Evolutionary conservation across 2,329 filamentous ascomycete genomes (phyloP), one percentile per base, ranked within the genome.

Genomic region (Amauroascus verrucosus): DNA sequence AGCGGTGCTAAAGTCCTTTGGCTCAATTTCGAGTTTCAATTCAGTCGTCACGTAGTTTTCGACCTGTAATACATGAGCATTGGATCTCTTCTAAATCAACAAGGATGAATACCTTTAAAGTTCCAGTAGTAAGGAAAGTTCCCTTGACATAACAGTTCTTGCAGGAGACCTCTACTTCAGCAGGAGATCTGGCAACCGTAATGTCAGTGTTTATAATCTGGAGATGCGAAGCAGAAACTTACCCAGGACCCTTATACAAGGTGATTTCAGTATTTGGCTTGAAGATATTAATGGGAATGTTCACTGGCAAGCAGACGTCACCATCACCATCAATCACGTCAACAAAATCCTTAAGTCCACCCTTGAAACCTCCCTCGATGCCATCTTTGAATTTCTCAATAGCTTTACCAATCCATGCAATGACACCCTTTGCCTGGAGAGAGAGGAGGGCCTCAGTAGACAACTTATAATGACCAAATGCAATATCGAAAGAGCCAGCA

Each of bases 101-200:
- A 33, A 55, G 55, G 35, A 52, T 56, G 8, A 37, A 13, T 26
- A 64, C 62, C 28, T 59, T 60, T 3, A 65, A 24, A 28, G 50
- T 51, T 24, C 64, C 63, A 6, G 51, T 54, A n/a, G 64, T 54
- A 41, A 60, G 51, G 33, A 65, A 60, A 26, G 54, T 60, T 13
- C 64, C 64, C 1, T 48, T 45, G 0, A 65, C 55, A 44, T 59
- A 65, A 48, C 63, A 65, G 35, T 65, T 59, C 33, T 55, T 54
- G 41, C 64, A 66, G 30, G 59, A 57, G 6, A 65, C 24, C 3
- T 48, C 56, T 3, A 64, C 38, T 3, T 56, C 32, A 13, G 54
- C 33, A 18, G 56, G 47, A 47, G 49, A 53, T 35, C 51, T 57
- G n/a, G 20, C 9, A 18, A n/a, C 13, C 41, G 9, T 5, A 9